Evolutionary conservation across 2,329 filamentous ascomycete species (phyloP).

Genomic region (Epichloe uncinata): DNA sequence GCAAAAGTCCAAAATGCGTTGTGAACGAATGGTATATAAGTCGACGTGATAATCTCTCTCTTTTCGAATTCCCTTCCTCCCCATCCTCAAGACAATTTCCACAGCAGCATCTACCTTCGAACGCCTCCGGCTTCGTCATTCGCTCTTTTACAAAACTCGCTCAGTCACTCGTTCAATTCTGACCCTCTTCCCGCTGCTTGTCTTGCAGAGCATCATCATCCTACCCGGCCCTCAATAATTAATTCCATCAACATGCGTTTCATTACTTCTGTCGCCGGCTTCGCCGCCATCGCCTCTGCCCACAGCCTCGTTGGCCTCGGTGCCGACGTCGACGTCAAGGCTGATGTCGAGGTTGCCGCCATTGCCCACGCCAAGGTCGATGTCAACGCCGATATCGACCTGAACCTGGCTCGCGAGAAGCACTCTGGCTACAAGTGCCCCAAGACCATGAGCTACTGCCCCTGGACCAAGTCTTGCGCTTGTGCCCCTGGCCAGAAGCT

Average conservation of each 20-base stretch:
- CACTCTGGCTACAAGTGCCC: constrained; percentile 19
- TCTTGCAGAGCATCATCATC: not conserved
- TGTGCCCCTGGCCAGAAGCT: constrained; percentile 28
- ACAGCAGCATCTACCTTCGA: constrained; percentile 1
- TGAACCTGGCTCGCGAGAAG: constrained; percentile 9
- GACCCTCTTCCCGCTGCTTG: not conserved
- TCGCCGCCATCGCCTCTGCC: constrained; percentile 12
- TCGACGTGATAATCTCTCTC: not conserved
- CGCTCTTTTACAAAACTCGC: constrained; percentile 1
- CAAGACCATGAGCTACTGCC: constrained; percentile 22
- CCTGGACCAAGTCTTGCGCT: constrained; percentile 28
- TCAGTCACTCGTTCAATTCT: not conserved
- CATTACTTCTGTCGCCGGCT: constrained; percentile 15
- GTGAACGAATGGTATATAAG: constrained; percentile 1
- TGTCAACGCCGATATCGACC: constrained; percentile 5
- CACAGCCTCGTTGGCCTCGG: constrained; percentile 17
- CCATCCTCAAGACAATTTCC: not conserved
- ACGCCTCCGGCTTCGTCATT: constrained; percentile 3
- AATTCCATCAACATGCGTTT: constrained; percentile 18
- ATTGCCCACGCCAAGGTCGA: constrained; percentile 4
- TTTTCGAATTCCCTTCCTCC: not conserved
- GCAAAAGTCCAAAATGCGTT: not conserved
- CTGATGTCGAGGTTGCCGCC: constrained; percentile 6
- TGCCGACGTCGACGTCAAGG: constrained; percentile 1
- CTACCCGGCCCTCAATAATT: not conserved